These are phyloP conservation scores for Hansenula sp. DNA, from an alignment of 1,139 yeast species.

Conservation along the genomic window DNA sequence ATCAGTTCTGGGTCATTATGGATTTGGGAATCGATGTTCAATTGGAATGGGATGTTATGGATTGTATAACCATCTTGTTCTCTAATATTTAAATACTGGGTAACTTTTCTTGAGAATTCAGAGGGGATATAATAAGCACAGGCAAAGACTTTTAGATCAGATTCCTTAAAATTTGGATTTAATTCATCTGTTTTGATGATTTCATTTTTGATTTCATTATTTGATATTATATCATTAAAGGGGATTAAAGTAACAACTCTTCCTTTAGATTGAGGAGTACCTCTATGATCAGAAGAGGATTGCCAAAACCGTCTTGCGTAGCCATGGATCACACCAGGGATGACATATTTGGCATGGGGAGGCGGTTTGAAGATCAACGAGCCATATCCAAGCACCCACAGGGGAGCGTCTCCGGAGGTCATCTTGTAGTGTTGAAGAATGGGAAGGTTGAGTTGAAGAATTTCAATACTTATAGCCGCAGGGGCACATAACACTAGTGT, in stretches of 20 bases:
- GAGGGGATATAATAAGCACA: slow-evolving; percentile 82
- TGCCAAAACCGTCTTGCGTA: slow-evolving; percentile 89
- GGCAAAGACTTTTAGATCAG: slow-evolving; percentile 66
- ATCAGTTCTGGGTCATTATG: slow-evolving; percentile 22
- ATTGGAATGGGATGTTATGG: slow-evolving; percentile 64
- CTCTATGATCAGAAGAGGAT: slow-evolving; percentile 84
- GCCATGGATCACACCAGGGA: slow-evolving; percentile 75
- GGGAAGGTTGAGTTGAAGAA: too few relatives aligned
- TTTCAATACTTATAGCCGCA: too few relatives aligned
- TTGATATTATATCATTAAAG: slow-evolving; percentile 43
- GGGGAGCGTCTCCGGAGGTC: slow-evolving; percentile 31
- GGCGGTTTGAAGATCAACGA: slow-evolving; percentile 91
- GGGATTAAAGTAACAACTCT: slow-evolving; percentile 80
- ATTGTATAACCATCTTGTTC: slow-evolving; percentile 87
- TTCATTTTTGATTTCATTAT: slow-evolving; percentile 43
- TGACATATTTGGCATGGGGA: slow-evolving; percentile 57
- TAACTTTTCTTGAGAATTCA: slow-evolving; percentile 55
- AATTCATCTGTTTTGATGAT: slow-evolving; percentile 16
- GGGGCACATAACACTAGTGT: too few relatives aligned
- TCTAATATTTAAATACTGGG: slow-evolving; percentile 68
- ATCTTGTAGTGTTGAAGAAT: too few relatives aligned
- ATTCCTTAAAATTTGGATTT: slow-evolving; percentile 26
- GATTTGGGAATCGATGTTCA: slow-evolving; percentile 27
- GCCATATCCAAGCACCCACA: slow-evolving; percentile 92
- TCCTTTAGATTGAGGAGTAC: slow-evolving; percentile 82